Percentiles rank a stretch among this genome's conserved stretches.
Evolutionary conservation across 1,284 basidiomycete genomes (phyloP).

Genomic region (Tylopilus sp.): DNA sequence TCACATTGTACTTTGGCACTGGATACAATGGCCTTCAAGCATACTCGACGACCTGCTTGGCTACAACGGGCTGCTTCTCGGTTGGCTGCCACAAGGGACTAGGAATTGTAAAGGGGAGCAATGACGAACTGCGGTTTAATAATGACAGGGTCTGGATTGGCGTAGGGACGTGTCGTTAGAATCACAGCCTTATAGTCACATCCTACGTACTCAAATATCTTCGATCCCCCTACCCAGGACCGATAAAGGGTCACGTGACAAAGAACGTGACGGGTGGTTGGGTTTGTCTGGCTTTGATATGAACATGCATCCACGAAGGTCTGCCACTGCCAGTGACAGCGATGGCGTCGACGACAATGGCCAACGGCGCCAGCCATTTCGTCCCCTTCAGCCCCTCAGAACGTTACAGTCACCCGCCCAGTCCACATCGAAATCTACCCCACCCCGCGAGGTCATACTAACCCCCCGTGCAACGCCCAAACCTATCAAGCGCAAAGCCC

Average conservation of each 20-base stretch:
- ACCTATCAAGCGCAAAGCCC: conserved; percentile 37
- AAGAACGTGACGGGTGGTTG: background rate
- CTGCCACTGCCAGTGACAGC: conserved; percentile 7
- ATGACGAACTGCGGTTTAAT: no score
- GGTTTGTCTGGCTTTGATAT: conserved; percentile 9
- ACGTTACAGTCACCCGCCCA: conserved; percentile 12
- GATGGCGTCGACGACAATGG: conserved; percentile 1
- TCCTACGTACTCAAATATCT: no score
- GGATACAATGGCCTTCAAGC: no score
- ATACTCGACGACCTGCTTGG: no score
- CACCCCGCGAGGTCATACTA: conserved; percentile 54
- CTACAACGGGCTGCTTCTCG: no score
- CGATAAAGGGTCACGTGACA: conserved; percentile 24
- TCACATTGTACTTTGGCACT: no score
- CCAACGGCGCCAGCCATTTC: conserved; percentile 19
- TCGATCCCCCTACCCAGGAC: no score
- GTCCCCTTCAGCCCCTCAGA: conserved; percentile 17
- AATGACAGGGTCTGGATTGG: no score
- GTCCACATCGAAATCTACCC: conserved; percentile 48
- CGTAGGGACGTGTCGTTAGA: no score
- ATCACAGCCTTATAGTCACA: no score
- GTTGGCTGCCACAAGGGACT: no score
- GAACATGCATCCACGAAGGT: conserved; percentile 14
- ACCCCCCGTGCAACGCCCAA: conserved; percentile 34
- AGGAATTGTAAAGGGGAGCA: no score